phyloP scores from a whole-genome alignment of 129 eudicot genomes.

The Mikania micrantha region DNA sequence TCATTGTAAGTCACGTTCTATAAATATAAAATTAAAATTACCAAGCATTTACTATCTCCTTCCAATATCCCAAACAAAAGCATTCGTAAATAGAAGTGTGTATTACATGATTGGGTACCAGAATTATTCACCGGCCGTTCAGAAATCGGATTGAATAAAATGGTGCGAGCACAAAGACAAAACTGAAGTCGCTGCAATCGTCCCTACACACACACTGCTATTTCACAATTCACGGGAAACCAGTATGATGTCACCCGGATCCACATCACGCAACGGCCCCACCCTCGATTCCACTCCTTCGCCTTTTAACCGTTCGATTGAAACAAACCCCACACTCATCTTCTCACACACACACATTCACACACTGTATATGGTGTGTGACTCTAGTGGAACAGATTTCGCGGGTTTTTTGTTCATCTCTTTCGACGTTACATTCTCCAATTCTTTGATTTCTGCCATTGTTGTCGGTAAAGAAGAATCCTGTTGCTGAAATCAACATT shows the following conservation, averaged over 20 bases:
- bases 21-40: background rate
- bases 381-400: conserved; percentile 35
- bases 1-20: background rate
- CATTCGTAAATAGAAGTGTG: background rate
- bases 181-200: conserved; percentile 30
- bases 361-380: conserved; percentile 6
- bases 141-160: background rate
- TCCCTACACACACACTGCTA: conserved; percentile 16
- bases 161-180: conserved; percentile 20
- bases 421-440: background rate
- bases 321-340: conserved; percentile 30
- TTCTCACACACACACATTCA: background rate
- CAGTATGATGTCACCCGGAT: conserved; percentile 26
- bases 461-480: conserved; percentile 3
- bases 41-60: background rate
- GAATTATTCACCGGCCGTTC: background rate
- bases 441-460: conserved; percentile 30
- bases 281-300: conserved; percentile 1
- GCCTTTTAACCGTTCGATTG: conserved; percentile 41
- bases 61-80: background rate
- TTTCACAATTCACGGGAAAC: conserved; percentile 28
- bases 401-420: conserved; percentile 42
- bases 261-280: conserved; percentile 26
- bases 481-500: background rate
- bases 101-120: background rate